Conservation (phyloP, 495 filamentous ascomycete genomes). For the Penicillium crystallinum region DNA sequence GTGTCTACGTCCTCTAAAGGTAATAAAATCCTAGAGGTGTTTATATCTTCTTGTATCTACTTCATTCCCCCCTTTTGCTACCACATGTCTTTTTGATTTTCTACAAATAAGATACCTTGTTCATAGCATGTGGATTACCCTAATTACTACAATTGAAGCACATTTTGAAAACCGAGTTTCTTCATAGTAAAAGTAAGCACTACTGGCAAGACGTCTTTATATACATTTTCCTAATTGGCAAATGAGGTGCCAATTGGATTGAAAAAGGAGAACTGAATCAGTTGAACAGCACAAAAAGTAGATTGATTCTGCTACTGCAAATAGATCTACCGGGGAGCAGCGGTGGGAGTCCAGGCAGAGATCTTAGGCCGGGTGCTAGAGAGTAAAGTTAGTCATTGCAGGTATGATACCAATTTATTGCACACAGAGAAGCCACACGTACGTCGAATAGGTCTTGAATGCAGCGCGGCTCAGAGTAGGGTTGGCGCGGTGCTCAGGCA, state of each 20-base stretch:
- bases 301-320: conserved; percentile 19
- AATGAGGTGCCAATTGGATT: conserved; percentile 3
- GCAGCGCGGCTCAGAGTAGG: conserved; percentile 68
- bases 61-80: conserved; percentile 12
- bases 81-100: conserved; percentile 13
- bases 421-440: conserved; percentile 28
- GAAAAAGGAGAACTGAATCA: conserved; percentile 13
- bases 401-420: background rate
- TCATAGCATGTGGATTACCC: conserved; percentile 12
- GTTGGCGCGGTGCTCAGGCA: conserved; percentile 66
- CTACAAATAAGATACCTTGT: conserved; percentile 32
- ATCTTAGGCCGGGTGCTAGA: conserved; percentile 38
- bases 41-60: conserved; percentile 28
- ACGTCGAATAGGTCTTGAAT: conserved; percentile 94
- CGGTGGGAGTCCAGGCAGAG: conserved; percentile 42
- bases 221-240: conserved; percentile 29
- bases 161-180: conserved; percentile 16
- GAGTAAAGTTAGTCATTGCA: background rate
- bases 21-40: conserved; percentile 4
- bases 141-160: conserved; percentile 7
- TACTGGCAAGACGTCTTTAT: conserved; percentile 39
- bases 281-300: conserved; percentile 10
- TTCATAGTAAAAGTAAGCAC: conserved; percentile 15
- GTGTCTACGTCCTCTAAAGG: conserved; percentile 39
- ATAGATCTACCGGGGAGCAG: conserved; percentile 39